phyloP scores from a whole-genome alignment of 352 stramenopile genomes.

The Pilasporangium apinafurcum region DNA sequence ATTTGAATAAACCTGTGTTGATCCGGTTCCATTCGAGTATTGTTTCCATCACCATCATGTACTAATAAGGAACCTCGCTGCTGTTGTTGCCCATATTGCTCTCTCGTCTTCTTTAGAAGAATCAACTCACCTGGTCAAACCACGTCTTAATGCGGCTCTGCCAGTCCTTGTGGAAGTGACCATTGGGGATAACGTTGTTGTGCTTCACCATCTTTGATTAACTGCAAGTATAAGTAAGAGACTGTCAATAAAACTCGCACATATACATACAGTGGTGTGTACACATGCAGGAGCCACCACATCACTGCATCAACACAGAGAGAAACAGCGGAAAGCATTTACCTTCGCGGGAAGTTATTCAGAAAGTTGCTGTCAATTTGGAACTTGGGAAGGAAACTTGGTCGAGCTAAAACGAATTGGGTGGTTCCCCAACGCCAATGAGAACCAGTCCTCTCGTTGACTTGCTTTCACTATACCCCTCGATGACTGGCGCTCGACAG shows the following conservation, averaged over 20 bases:
- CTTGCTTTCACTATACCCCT: conserved; percentile 53
- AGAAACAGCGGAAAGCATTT: conserved; percentile 9
- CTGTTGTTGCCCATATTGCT: neutral
- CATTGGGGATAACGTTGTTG: conserved; percentile 99
- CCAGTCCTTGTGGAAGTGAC: conserved; percentile 99
- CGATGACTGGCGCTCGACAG: conserved; percentile 15
- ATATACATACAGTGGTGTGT: neutral
- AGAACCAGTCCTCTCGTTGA: conserved; percentile 60
- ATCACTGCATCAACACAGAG: conserved; percentile 1
- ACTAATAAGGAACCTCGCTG: neutral
- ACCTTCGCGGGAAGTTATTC: conserved; percentile 72
- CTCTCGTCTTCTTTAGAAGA: conserved; percentile 1
- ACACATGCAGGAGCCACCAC: neutral
- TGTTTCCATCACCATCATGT: too few relatives aligned
- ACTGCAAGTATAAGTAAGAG: conserved; percentile 13
- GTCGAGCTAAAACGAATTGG: conserved; percentile 43
- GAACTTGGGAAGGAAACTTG: conserved; percentile 67
- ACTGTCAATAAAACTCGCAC: conserved; percentile 2
- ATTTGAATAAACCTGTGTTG: too few relatives aligned
- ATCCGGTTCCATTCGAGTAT: too few relatives aligned
- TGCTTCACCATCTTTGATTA: conserved; percentile 96
- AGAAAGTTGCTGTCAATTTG: conserved; percentile 89
- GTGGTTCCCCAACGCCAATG: conserved; percentile 77
- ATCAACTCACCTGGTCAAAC: conserved; percentile 92
- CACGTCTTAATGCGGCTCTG: conserved; percentile 95